Conservation (phyloP, 164 flowering plant species). For the Buxus sempervirens region DNA sequence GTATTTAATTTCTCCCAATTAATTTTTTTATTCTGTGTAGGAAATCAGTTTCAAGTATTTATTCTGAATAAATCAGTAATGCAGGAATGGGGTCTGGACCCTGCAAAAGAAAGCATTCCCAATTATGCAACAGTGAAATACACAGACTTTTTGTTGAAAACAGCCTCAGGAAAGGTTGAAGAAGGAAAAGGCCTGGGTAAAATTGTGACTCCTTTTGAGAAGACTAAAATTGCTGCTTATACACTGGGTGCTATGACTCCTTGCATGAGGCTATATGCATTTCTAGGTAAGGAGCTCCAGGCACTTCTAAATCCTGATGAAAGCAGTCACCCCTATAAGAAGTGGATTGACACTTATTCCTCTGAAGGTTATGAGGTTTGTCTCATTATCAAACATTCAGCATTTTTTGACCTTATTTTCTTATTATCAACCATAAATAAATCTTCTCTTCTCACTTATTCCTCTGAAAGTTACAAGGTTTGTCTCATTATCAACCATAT, state of each 20-base stretch:
- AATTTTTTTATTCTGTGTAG: not conserved
- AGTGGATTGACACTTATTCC: constrained; percentile 62
- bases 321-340: constrained; percentile 44
- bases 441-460: no score
- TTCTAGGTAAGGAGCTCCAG: constrained; percentile 49
- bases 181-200: constrained; percentile 62
- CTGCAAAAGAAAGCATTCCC: constrained; percentile 26
- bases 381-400: not conserved
- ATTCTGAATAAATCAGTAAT: not conserved
- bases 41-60: not conserved
- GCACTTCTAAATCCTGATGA: constrained; percentile 32
- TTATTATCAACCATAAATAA: no score
- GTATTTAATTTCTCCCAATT: not conserved
- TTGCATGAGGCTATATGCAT: constrained; percentile 71
- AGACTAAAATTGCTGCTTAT: constrained; percentile 76
- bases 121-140: constrained; percentile 50
- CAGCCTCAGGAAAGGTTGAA: constrained; percentile 75
- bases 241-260: constrained; percentile 79
- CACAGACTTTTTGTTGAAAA: constrained; percentile 63
- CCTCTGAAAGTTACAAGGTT: no score
- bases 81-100: constrained; percentile 61
- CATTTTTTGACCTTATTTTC: no score
- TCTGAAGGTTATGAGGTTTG: constrained; percentile 54
- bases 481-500: no score
- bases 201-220: constrained; percentile 75